Conservation (phyloP, 768 basidiomycete species). For the Boletus eberwhitei region DNA sequence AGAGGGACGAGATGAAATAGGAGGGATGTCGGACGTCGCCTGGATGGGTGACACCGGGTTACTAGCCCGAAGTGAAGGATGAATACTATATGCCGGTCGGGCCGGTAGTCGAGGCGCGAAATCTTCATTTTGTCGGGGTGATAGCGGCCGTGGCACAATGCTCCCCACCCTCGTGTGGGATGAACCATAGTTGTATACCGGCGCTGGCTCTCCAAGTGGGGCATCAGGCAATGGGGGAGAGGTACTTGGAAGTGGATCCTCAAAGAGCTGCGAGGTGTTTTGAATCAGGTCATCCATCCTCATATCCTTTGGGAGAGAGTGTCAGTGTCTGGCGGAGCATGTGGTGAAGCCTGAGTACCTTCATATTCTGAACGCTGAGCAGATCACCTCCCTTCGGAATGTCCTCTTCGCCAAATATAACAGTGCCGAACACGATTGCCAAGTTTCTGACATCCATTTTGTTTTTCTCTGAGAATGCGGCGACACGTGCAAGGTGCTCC, state of each 20-base stretch:
- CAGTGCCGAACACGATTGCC: conserved; percentile 85
- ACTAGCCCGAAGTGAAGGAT: conserved; percentile 61
- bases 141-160: conserved; percentile 32
- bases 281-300: conserved; percentile 86
- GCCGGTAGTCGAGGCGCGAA: conserved; percentile 70
- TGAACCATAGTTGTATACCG: conserved; percentile 63
- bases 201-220: conserved; percentile 59
- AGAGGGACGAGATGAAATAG: conserved; percentile 24
- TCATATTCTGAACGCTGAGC: conserved; percentile 67
- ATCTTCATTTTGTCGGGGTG: conserved; percentile 47
- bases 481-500: conserved; percentile 79
- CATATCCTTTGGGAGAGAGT: conserved; percentile 43
- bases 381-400: conserved; percentile 76
- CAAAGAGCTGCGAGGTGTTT: conserved; percentile 62
- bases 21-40: conserved; percentile 34
- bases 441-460: conserved; percentile 95
- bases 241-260: conserved; percentile 46
- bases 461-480: conserved; percentile 64
- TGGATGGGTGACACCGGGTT: conserved; percentile 48
- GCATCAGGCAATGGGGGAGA: conserved; percentile 76
- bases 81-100: conserved; percentile 71
- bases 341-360: conserved; percentile 46
- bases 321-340: conserved; percentile 33
- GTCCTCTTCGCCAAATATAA: conserved; percentile 91
- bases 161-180: conserved; percentile 63